Conservation (phyloP, 768 basidiomycete species). For the Collybia mongolica region DNA sequence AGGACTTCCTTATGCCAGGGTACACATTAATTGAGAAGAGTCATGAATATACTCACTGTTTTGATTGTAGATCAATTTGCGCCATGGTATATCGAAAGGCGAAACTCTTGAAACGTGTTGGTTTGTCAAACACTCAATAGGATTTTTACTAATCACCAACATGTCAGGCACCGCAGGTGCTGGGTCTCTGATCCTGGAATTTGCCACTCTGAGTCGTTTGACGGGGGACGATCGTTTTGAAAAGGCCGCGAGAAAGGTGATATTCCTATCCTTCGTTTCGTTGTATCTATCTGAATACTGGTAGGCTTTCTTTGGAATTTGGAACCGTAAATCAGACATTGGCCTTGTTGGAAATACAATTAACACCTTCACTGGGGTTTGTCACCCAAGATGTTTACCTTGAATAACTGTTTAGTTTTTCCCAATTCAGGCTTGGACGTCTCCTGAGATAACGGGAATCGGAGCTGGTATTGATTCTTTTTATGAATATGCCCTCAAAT, state of each 20-base stretch:
- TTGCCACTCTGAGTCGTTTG: constrained; percentile 87
- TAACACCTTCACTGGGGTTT: constrained; percentile 77
- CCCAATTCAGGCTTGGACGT: constrained; percentile 60
- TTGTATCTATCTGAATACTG: not conserved
- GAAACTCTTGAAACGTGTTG: constrained; percentile 86
- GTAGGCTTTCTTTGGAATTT: constrained; percentile 85
- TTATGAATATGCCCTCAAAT: constrained; percentile 92
- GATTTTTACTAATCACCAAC: constrained; percentile 4
- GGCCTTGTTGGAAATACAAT: constrained; percentile 89
- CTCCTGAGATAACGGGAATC: constrained; percentile 75
- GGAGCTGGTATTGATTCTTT: constrained; percentile 97
- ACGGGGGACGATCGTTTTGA: constrained; percentile 91
- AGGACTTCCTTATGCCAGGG: constrained; percentile 89
- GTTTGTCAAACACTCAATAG: constrained; percentile 23
- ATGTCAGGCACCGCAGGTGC: constrained; percentile 83
- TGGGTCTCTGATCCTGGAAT: constrained; percentile 91
- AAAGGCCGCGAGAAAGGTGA: constrained; percentile 71
- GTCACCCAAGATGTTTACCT: constrained; percentile 21
- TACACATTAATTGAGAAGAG: constrained; percentile 26
- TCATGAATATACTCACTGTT: constrained; percentile 3
- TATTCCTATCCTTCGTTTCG: not conserved
- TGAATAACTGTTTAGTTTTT: not conserved
- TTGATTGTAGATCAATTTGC: constrained; percentile 68
- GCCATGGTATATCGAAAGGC: constrained; percentile 70
- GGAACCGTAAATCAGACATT: constrained; percentile 87